Evolutionary conservation across 345 rosid species (phyloP), one percentile per base, ranked within the genome.

Genomic region (Garcia nutans): DNA sequence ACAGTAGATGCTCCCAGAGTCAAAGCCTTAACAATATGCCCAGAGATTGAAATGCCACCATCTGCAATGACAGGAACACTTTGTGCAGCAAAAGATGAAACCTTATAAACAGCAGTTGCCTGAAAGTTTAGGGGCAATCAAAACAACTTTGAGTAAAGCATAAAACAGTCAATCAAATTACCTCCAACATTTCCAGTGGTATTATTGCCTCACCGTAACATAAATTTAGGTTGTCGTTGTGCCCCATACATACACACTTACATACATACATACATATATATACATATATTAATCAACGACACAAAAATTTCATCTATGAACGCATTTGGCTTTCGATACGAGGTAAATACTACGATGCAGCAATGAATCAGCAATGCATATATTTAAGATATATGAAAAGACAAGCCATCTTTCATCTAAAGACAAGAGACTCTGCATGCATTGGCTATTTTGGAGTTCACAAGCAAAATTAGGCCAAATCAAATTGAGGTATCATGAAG

Each of bases 31-130:
- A 96, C 97, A 81, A 96, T 88, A n/a, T 93, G 96, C 73, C 99
- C 99, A 6, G 98, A 93, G 78, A 89, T 88, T 79, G 97, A 90
- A 75, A 96, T 90, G 70, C 99, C 99, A 78, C 99, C 99, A 86
- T 96, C 99, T 0, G 98, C 99, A 82, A 96, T 88, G 55, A 92
- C 92, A 12, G 99, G 99, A 47, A 93, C 83, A 72, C 84, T 78
- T 74, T 84, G 92, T 22, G 96, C 81, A 71, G 99, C 94, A 5
- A 93, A 54, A 19, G 91, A 86, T 59, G 98, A 84, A 71, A 93
- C 99, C 85, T 96, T 93, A 86, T 92, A 96, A 59, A 96, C 97
- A 45, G 99, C 99, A 71, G 98, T 88, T 81, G 98, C 98, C 99
- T 94, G 83, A 66, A 65, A 78, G 26, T 61, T 76, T 52, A 58